phyloP scores from a whole-genome alignment of 164 flowering plant genomes.

The Annona cherimola region DNA sequence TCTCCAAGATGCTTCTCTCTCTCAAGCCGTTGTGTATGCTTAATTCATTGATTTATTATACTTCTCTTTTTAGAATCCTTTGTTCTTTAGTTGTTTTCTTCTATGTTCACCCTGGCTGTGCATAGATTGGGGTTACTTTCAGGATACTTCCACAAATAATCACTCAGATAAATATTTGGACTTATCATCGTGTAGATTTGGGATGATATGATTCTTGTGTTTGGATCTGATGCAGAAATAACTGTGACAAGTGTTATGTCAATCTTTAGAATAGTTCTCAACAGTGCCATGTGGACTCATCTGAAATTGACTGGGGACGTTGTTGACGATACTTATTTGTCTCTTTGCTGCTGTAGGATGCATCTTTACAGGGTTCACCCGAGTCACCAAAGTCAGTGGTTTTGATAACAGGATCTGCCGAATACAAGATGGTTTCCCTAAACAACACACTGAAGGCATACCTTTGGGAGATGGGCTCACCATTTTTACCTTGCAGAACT shows the following conservation, averaged over 20 bases:
- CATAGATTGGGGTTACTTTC: too few relatives aligned
- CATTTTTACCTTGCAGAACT: conserved; percentile 84
- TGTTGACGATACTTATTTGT: too few relatives aligned
- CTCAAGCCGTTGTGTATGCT: too few relatives aligned
- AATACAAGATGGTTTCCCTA: conserved; percentile 78
- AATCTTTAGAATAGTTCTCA: not conserved
- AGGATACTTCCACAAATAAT: too few relatives aligned
- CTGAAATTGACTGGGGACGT: too few relatives aligned
- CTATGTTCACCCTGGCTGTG: too few relatives aligned
- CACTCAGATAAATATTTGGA: too few relatives aligned
- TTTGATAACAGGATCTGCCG: conserved; percentile 82
- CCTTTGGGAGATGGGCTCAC: conserved; percentile 99
- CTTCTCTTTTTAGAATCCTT: too few relatives aligned
- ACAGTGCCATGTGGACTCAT: too few relatives aligned
- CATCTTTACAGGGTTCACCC: conserved; percentile 82
- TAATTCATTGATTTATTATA: too few relatives aligned
- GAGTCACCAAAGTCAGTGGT: conserved; percentile 92
- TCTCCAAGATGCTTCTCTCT: too few relatives aligned
- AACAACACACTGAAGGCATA: conserved; percentile 72
- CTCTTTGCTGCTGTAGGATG: conserved; percentile 53
- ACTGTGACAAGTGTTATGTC: not conserved
- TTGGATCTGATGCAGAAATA: not conserved
- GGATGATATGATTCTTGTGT: not conserved
- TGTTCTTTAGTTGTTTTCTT: too few relatives aligned
- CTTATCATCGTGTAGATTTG: not conserved